phyloP scores from a whole-genome alignment of 116 monocot species.

The Zostera marina region DNA sequence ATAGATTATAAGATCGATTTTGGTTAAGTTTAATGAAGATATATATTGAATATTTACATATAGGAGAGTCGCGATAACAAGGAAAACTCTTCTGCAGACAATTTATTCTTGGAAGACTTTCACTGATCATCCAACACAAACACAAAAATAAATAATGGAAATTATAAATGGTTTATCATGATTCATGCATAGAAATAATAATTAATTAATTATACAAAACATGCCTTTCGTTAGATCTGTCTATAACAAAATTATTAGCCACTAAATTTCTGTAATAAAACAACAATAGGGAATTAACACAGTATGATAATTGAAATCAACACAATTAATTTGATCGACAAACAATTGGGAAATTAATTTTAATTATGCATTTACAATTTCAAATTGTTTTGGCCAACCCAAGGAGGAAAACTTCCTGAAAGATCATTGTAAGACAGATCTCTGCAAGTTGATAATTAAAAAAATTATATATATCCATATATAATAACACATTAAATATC shows the following conservation, averaged over 20 bases:
- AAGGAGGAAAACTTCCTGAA: background rate
- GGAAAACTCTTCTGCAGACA: constrained; percentile 62
- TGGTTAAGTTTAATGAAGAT: too few relatives aligned
- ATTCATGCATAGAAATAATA: too few relatives aligned
- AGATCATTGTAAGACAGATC: background rate
- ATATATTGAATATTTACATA: constrained; percentile 18
- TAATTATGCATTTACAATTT: background rate
- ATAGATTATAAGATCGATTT: too few relatives aligned
- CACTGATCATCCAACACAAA: constrained; percentile 25
- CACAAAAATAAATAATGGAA: background rate
- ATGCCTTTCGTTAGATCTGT: background rate
- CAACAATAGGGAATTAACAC: background rate
- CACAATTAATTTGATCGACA: background rate
- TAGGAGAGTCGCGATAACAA: constrained; percentile 49
- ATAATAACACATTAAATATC: too few relatives aligned
- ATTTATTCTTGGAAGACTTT: constrained; percentile 28
- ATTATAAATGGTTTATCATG: too few relatives aligned
- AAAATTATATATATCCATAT: too few relatives aligned
- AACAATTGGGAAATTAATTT: background rate
- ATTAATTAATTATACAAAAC: too few relatives aligned
- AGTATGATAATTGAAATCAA: background rate
- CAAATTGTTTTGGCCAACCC: background rate
- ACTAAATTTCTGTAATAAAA: constrained; percentile 7
- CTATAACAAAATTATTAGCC: constrained; percentile 4
- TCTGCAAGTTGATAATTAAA: constrained; percentile 1